A percentile compares a stretch with the other conserved stretches of the same genome.
Evolutionary conservation across 345 rosid species (phyloP).

Genomic region (Brassica napus): Da-Ae NC_063446.1:24421501-24422000

Average conservation of each 20-base stretch:
- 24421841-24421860: conserved; percentile 5
- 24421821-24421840: neutral
- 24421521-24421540: neutral
- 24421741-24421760: conserved; percentile 97
- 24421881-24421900: conserved; percentile 92
- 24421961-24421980: conserved; percentile 56
- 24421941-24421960: conserved; percentile 94
- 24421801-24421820: conserved; percentile 53
- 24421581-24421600: conserved; percentile 60
- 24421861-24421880: conserved; percentile 35
- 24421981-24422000: neutral
- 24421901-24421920: conserved; percentile 72
- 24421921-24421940: conserved; percentile 96
- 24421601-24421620: conserved; percentile 66
- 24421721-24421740: conserved; percentile 59
- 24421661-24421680: neutral
- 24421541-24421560: conserved; percentile 12
- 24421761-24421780: conserved; percentile 98
- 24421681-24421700: conserved; percentile 6
- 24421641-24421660: conserved; percentile 50
- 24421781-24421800: conserved; percentile 95
- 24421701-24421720: conserved; percentile 20
- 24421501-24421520: conserved; percentile 13
- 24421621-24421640: conserved; percentile 65
- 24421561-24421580: conserved; percentile 30